Conservation (phyloP, 345 rosid genomes). For the Lagerstroemia speciosa region DNA sequence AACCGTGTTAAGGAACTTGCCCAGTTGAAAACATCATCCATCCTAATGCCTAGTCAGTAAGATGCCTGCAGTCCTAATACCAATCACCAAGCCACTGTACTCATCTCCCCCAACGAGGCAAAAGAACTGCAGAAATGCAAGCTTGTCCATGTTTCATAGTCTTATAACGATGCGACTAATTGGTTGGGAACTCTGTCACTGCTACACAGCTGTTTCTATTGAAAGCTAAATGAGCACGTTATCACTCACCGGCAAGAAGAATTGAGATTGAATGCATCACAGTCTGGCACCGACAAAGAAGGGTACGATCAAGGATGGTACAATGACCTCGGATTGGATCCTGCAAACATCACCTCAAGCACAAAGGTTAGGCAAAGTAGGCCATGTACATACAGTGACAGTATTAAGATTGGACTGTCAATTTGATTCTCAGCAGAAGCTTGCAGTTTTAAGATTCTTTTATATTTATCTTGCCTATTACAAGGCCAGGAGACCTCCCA, state of each 20-base stretch:
- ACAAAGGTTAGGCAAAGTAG: background rate
- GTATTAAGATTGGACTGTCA: background rate
- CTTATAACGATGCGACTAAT: background rate
- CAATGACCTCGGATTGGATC: background rate
- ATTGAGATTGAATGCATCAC: background rate
- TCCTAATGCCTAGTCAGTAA: background rate
- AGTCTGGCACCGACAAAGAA: background rate
- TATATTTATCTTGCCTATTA: background rate
- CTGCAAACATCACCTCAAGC: background rate
- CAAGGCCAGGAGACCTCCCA: background rate
- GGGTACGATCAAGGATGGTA: background rate
- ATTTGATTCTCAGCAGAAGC: background rate
- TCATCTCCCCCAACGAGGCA: no score
- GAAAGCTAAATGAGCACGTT: background rate
- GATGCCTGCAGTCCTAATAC: background rate
- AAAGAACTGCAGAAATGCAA: background rate
- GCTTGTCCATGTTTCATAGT: background rate
- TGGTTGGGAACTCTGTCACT: background rate
- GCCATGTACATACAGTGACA: background rate
- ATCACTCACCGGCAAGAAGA: background rate
- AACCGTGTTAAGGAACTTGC: background rate
- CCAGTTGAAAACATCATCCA: background rate
- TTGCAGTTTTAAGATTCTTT: background rate
- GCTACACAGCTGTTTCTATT: background rate
- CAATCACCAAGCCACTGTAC: background rate